A percentile compares a stretch with the other conserved stretches of the same genome.
These are phyloP conservation scores for Theileria annulata DNA, from an alignment of 169 alveolate species.

Conservation along the genomic window DNA sequence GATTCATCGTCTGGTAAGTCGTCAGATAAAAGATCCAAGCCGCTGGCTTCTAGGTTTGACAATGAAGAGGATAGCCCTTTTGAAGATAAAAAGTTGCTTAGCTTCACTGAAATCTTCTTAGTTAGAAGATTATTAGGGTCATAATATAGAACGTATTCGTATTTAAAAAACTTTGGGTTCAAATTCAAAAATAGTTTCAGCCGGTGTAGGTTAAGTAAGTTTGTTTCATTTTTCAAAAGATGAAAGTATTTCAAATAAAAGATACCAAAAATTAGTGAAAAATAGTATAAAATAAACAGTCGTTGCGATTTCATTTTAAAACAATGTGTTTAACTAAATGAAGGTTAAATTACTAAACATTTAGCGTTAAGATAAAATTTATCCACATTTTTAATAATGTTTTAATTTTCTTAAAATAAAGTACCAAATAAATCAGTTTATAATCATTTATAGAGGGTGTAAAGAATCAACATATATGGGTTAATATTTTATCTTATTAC, in stretches of 20 bases:
- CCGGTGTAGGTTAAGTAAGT: neutral
- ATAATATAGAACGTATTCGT: constrained; percentile 14
- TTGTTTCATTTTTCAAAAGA: constrained; percentile 13
- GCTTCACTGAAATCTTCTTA: neutral
- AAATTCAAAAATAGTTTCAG: neutral
- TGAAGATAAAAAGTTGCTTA: neutral
- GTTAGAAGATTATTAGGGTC: neutral
- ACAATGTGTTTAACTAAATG: neutral
- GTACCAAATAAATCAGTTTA: too few species aligned
- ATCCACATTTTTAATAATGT: too few species aligned
- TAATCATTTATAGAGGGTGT: too few species aligned
- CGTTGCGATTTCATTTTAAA: constrained; percentile 45
- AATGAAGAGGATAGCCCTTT: constrained; percentile 4
- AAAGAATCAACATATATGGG: too few species aligned
- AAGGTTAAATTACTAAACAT: too few species aligned
- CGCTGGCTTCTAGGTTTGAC: neutral
- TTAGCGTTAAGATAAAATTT: too few species aligned
- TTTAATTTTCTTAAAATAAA: too few species aligned
- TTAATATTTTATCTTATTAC: too few species aligned
- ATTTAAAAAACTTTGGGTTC: constrained; percentile 15
- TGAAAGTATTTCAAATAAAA: constrained; percentile 31
- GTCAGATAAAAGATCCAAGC: neutral
- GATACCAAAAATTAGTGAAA: constrained; percentile 14
- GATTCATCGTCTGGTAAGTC: neutral
- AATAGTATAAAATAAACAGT: constrained; percentile 24